A percentile compares a stretch with the other conserved stretches of the same genome.
phyloP scores from a whole-genome alignment of 1,139 yeast species.

The Pneumocystis murina region DNA sequence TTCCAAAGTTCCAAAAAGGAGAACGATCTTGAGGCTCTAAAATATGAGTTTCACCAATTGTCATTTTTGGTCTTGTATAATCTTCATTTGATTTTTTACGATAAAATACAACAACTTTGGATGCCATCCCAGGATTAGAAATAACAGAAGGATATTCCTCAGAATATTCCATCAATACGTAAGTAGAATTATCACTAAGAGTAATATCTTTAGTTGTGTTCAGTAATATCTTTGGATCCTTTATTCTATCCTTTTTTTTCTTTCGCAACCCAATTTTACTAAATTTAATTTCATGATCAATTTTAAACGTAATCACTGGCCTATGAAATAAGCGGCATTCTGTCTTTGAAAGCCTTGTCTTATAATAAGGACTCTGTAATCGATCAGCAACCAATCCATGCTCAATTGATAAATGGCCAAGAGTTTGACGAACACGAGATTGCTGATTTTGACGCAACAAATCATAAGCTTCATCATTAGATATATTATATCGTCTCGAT shows the following conservation, averaged over 20 bases:
- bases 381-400: conserved; percentile 81
- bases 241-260: conserved; percentile 79
- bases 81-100: conserved; percentile 74
- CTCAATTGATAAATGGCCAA: conserved; percentile 80
- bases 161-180: conserved; percentile 71
- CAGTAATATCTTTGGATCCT: conserved; percentile 45
- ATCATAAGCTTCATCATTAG: conserved; percentile 81
- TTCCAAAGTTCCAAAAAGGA: conserved; percentile 98
- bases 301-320: conserved; percentile 56
- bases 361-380: conserved; percentile 81
- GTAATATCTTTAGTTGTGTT: conserved; percentile 61
- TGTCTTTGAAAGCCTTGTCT: conserved; percentile 53
- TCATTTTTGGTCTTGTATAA: conserved; percentile 68
- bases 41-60: conserved; percentile 90
- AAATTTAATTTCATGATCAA: conserved; percentile 65
- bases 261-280: conserved; percentile 66
- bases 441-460: conserved; percentile 72
- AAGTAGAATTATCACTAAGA: conserved; percentile 63
- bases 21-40: conserved; percentile 88
- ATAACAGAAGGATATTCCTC: conserved; percentile 78
- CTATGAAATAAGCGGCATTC: conserved; percentile 73
- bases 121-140: conserved; percentile 91
- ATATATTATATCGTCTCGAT: conserved; percentile 51
- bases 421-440: conserved; percentile 81
- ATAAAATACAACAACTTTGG: conserved; percentile 82